phyloP scores from a whole-genome alignment of 2,329 filamentous ascomycete genomes.

The Cladosporium sp. region DNA sequence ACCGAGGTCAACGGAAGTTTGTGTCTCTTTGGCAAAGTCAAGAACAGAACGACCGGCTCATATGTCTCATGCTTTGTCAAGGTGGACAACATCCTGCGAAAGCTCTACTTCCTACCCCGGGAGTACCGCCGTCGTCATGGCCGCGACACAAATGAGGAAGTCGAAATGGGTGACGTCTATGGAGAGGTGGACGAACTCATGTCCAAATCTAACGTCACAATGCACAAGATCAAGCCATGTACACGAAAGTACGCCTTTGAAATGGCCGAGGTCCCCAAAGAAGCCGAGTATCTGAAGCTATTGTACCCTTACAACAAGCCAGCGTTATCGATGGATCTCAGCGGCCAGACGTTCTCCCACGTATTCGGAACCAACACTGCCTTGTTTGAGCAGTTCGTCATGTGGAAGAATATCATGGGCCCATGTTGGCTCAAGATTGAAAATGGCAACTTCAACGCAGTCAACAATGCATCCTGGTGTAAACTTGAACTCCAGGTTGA shows the following conservation, averaged over 20 bases:
- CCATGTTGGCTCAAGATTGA: slow-evolving; percentile 95
- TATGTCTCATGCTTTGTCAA: slow-evolving; percentile 95
- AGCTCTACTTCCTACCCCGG: slow-evolving; percentile 88
- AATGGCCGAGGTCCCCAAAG: slow-evolving; percentile 76
- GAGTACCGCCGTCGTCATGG: slow-evolving; percentile 57
- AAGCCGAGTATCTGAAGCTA: slow-evolving; percentile 90
- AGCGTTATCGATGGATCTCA: slow-evolving; percentile 63
- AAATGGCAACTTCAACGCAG: slow-evolving; percentile 72
- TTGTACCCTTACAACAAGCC: slow-evolving; percentile 90
- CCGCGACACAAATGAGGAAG: slow-evolving; percentile 67
- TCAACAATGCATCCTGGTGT: slow-evolving; percentile 95
- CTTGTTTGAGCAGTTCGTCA: slow-evolving; percentile 94
- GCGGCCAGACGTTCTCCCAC: slow-evolving; percentile 86
- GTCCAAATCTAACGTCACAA: slow-evolving; percentile 76
- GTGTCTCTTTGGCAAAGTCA: slow-evolving; percentile 92
- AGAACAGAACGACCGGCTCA: slow-evolving; percentile 73
- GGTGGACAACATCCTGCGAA: slow-evolving; percentile 87
- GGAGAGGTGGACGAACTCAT: slow-evolving; percentile 83
- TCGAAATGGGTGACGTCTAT: slow-evolving; percentile 86
- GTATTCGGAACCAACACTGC: slow-evolving; percentile 92
- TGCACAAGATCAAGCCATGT: slow-evolving; percentile 91
- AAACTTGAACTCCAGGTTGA: slow-evolving; percentile 84
- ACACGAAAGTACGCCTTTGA: slow-evolving; percentile 95
- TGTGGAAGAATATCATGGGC: slow-evolving; percentile 99
- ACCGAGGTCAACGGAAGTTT: slow-evolving; percentile 86